Percentiles rank a stretch among this genome's conserved stretches.
phyloP scores from a whole-genome alignment of 2,329 filamentous ascomycete genomes.

The Chaetomium sp. region DNA sequence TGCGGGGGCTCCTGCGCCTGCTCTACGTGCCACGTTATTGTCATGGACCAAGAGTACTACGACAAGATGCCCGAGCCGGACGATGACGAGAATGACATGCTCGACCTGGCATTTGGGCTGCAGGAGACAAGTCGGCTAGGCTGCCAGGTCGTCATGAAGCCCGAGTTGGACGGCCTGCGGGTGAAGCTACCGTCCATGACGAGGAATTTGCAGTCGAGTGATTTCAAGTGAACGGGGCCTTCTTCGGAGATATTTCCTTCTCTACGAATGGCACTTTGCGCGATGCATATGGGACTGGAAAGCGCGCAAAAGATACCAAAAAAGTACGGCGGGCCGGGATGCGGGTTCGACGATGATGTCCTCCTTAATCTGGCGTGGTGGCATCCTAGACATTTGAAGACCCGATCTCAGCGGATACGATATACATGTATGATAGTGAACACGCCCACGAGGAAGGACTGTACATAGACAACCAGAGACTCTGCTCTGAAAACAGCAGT shows the following conservation, averaged over 20 bases:
- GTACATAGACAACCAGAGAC: conserved; percentile 26
- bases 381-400: background rate
- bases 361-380: background rate
- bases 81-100: conserved; percentile 85
- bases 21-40: conserved; percentile 90
- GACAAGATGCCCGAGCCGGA: conserved; percentile 77
- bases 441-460: conserved; percentile 1
- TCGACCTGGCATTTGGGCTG: conserved; percentile 86
- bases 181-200: conserved; percentile 92
- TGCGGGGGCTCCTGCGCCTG: conserved; percentile 94
- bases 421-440: conserved; percentile 29
- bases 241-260: conserved; percentile 4
- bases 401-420: conserved; percentile 13
- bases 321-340: conserved; percentile 24
- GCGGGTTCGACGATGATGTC: background rate
- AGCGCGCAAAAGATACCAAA: conserved; percentile 33
- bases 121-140: conserved; percentile 83
- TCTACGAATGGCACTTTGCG: conserved; percentile 23
- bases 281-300: conserved; percentile 16
- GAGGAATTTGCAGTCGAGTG: conserved; percentile 90
- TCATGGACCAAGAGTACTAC: conserved; percentile 71
- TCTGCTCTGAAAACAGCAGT: conserved; percentile 24
- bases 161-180: conserved; percentile 82
- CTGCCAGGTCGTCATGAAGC: conserved; percentile 89
- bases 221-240: conserved; percentile 61